Base-by-base conservation (phyloP, 306 rosid genomes). In the Quercus parvula region DNA sequence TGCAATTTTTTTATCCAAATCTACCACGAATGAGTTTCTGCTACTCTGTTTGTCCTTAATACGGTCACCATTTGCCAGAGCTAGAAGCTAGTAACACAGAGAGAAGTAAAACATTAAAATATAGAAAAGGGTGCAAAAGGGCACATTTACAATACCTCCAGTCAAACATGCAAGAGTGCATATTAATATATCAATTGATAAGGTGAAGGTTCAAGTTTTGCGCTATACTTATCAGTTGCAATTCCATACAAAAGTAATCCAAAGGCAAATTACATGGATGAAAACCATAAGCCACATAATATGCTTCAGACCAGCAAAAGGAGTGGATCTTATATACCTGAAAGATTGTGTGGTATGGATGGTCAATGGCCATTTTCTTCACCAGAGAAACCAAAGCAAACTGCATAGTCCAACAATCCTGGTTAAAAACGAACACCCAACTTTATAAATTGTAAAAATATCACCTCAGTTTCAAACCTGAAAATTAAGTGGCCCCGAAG, bases 321-420 rank as follows among this genome's bases (percentile, higher is more conserved):
- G 10, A 73, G 27, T 56, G 52, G 61, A 64, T 46, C 22, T 33
- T 20, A 19, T 87, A 19, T 90, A 94, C 98, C 89, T 92, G 98
- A 88, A 91, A 90, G 80, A 92, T 81, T n/a, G 98, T 90, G 81
- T 94, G 98, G 72, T 94, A 92, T 35, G 98, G 98, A 86, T 94
- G 98, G 81, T 94, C 94, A 73, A 94, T 82, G 64, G 97, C 87
- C 97, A 94, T 92, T 88, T 94, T 94, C 91, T 91, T 94, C 91
- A 92, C 92, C 14, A 94, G 94, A 76, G 97, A 92, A 87, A 88
- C 89, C 92, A 94, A 86, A 61, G 95, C 98, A 89, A 81, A 89
- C 98, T 94, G 97, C 89, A 88, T 25, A 73, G 13, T 59, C 58
- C 82, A 52, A 74, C 44, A 79, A 73, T 77, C 44, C 70, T 24